Evolutionary conservation across 345 rosid genomes (phyloP).

Genomic region (Eucalyptus guilfoylei): DNA sequence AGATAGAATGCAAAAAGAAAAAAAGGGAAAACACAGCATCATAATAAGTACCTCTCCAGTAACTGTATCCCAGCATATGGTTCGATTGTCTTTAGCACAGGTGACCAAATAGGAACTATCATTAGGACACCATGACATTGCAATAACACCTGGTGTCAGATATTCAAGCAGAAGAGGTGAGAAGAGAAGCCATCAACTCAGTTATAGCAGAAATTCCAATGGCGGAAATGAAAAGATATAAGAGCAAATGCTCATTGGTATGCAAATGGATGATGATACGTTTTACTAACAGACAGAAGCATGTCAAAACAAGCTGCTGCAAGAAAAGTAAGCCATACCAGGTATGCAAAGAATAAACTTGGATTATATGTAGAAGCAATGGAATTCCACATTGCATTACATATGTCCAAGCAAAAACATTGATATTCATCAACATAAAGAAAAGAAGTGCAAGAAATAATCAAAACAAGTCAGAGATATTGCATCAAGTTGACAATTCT

Average conservation of each 20-base stretch:
- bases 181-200: not conserved
- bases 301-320: not conserved
- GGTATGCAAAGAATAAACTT: not conserved
- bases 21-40: not conserved
- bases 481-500: not conserved
- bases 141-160: slow-evolving; percentile 71
- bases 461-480: not conserved
- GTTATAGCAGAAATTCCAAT: not conserved
- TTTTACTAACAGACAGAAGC: not conserved
- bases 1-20: not conserved
- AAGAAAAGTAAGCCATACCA: not conserved
- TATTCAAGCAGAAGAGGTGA: not conserved
- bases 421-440: not conserved
- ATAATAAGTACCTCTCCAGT: slow-evolving; percentile 58
- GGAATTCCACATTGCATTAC: not conserved
- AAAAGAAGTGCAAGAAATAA: not conserved
- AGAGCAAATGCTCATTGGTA: not conserved
- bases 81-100: slow-evolving; percentile 95
- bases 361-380: not conserved
- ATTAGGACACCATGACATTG: slow-evolving; percentile 98
- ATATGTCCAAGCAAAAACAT: not conserved
- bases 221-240: not conserved
- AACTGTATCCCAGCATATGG: slow-evolving; percentile 94
- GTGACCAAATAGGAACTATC: slow-evolving; percentile 94
- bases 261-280: not conserved